Percentiles rank a stretch among this genome's conserved stretches.
phyloP scores from a whole-genome alignment of 306 rosid species.

The Fagus crenata region DNA sequence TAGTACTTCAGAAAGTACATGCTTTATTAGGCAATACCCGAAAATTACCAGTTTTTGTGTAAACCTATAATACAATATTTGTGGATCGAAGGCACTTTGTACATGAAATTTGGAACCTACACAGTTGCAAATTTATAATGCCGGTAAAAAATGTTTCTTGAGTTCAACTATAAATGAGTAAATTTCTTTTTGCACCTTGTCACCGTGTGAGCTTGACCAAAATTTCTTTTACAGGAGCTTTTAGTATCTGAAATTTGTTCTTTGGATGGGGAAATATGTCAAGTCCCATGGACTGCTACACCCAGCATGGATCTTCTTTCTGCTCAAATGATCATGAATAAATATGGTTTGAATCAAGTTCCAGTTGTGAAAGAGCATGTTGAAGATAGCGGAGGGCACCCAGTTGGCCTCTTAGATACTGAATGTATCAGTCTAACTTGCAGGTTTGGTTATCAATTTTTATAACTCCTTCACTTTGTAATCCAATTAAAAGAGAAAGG shows the following conservation, averaged over 20 bases:
- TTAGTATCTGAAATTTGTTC: conserved; percentile 77
- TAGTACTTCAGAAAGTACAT: neutral
- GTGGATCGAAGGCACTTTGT: neutral
- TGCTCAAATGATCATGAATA: conserved; percentile 70
- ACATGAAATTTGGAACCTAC: neutral
- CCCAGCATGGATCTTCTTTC: conserved; percentile 75
- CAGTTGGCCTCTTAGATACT: conserved; percentile 77
- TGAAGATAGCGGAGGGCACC: conserved; percentile 50
- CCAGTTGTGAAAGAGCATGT: conserved; percentile 59
- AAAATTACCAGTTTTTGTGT: neutral
- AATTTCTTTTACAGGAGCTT: conserved; percentile 54
- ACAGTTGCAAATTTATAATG: neutral
- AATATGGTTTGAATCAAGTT: conserved; percentile 53
- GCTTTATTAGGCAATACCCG: neutral
- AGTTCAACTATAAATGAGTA: neutral
- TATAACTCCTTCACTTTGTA: conserved; percentile 12
- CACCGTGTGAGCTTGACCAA: conserved; percentile 20
- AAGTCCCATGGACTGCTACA: conserved; percentile 70
- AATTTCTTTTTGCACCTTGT: conserved; percentile 13
- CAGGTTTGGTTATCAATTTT: conserved; percentile 51
- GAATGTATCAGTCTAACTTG: conserved; percentile 73
- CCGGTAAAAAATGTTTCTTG: neutral
- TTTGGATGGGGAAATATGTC: conserved; percentile 56
- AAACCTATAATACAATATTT: neutral
- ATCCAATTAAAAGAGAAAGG: neutral